These are phyloP conservation scores for Neovahlkampfia damariscottae DNA, from an alignment of 78 protist genomes.

Conservation along the genomic window DNA sequence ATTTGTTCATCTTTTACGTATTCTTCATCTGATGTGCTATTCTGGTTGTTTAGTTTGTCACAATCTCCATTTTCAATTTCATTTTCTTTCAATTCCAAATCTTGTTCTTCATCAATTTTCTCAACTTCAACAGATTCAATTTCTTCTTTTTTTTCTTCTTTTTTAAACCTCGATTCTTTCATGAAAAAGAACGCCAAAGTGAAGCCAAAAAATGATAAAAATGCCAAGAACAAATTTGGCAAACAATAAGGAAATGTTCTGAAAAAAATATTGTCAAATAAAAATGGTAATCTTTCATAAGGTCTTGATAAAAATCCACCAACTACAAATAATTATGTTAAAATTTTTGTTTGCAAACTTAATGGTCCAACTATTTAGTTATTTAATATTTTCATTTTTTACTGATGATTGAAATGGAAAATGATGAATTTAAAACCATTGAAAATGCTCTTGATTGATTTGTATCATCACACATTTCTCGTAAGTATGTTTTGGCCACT, in stretches of 20 bases:
- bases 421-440: too few relatives aligned
- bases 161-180: neutral
- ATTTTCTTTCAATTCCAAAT: neutral
- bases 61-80: neutral
- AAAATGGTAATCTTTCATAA: neutral
- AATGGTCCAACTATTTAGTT: neutral
- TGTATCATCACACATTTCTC: conserved; percentile 7
- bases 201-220: neutral
- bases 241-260: neutral
- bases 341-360: too few relatives aligned
- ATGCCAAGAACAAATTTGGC: neutral
- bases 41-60: neutral
- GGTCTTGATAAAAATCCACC: neutral
- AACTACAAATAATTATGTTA: too few relatives aligned
- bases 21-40: neutral
- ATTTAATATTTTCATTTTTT: neutral
- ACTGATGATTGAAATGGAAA: too few relatives aligned
- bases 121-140: neutral
- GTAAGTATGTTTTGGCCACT: neutral
- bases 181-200: neutral
- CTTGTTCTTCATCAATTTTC: too few relatives aligned
- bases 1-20: neutral
- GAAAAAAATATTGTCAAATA: neutral
- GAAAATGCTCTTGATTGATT: conserved; percentile 4
- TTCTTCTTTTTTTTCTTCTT: neutral